Evolutionary conservation across 176 grass and related monocot genomes (phyloP).

Genomic region (Typha latifolia): DNA sequence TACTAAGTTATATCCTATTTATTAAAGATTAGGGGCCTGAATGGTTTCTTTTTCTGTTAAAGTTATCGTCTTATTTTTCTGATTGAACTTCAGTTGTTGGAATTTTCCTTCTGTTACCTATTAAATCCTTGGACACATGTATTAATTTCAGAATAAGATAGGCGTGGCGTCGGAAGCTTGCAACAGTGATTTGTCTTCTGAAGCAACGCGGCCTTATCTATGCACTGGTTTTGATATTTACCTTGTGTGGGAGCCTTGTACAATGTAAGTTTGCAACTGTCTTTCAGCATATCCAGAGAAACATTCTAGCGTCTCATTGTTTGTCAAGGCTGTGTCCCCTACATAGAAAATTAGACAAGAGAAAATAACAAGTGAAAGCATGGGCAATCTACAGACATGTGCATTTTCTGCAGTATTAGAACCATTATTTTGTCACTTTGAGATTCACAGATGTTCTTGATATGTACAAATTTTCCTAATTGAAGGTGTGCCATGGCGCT

Average conservation of each 20-base stretch:
- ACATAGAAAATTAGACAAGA: too few species aligned
- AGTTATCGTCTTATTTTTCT: too few species aligned
- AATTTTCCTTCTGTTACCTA: too few species aligned
- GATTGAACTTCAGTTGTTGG: too few species aligned
- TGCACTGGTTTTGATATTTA: conserved; percentile 95
- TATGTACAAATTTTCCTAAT: conserved; percentile 1
- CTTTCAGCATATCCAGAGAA: not conserved
- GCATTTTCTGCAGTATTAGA: too few species aligned
- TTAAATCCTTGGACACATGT: too few species aligned
- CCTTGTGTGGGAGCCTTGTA: conserved; percentile 79
- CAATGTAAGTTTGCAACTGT: conserved; percentile 50
- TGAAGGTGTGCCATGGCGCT: conserved; percentile 97
- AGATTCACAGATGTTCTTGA: not conserved
- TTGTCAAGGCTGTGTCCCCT: not conserved
- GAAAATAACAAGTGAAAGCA: too few species aligned
- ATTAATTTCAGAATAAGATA: conserved; percentile 24
- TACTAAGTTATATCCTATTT: too few species aligned
- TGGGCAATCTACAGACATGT: too few species aligned
- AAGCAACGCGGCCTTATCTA: conserved; percentile 57
- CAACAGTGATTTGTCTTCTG: conserved; percentile 16
- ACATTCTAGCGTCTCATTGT: not conserved
- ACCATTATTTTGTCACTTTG: not conserved
- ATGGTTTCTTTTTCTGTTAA: too few species aligned
- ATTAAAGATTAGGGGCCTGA: too few species aligned
- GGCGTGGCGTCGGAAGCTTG: conserved; percentile 14